Evolutionary conservation across 2,329 filamentous ascomycete genomes (phyloP), one percentile per base, ranked within the genome.

Genomic region (Emergomyces pasteurianus): DNA sequence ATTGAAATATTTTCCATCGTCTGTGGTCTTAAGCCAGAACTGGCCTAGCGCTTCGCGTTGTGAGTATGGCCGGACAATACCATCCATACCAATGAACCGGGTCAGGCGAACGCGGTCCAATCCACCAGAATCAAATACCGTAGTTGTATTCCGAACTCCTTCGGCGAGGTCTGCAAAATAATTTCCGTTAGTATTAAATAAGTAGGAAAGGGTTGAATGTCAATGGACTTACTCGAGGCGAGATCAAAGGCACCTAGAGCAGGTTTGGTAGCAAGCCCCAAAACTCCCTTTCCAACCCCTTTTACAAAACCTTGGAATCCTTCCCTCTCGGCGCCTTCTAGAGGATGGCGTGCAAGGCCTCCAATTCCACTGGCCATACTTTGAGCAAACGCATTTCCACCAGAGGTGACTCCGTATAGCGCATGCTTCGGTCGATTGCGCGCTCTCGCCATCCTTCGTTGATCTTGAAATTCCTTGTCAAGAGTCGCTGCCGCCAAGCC

Each of bases 401-500:
- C 94, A 2, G 92, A 89, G 1, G 92, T 95, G 57, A 99, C 92
- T 58, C 95, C 94, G 70, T 96, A 99, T 1, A 99, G 81, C 4
- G 94, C 95, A 72, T 99, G 94, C 79, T 99, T 99, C 2, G 94
- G 95, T 63, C 92, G 82, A 74, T 99, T 99, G 54, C 95, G 85
- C 34, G 91, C 89, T 63, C 90, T 86, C 2, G 92, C 92, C 81
- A 97, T 99, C 62, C 95, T 89, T 59, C 94, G 87, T 63, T 92
- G 87, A 73, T 97, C 92, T 73, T 99, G 95, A 78, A 97, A 99
- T 72, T 99, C 92, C 75, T 99, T 97, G 78, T 99, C 94, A 65
- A 99, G 83, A 5, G 92, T 96, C 21, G 94, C 94, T 40, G 92
- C 94, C 2, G 94, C 91, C 55, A 99, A 84, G 62, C 94, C 94